Base-by-base conservation (phyloP, 805 yeast genomes). In the Candida quercuum region DNA sequence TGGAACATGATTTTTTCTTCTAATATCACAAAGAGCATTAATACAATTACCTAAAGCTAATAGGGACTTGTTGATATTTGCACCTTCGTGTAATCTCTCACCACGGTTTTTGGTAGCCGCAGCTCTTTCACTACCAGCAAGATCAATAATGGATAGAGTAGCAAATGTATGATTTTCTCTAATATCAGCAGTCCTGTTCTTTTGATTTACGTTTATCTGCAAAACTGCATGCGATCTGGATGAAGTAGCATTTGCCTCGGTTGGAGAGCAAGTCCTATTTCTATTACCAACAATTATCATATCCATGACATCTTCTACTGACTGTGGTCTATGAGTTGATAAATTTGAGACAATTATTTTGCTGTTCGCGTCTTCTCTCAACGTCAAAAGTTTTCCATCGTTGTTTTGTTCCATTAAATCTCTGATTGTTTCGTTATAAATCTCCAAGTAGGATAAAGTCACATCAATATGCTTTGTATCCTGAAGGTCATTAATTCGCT, bases 121-220 rank as follows among this genome's bases (percentile, higher is more conserved):
- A 0, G 98, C 98, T 29, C 98, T 67, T 62, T 91, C 98, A 60
- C 95, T 84, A 5, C 98, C 98, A 0, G 98, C 98, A 32, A 91
- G 63, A 59, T 91, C 98, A 33, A 91, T 89, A 20, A 91, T 82
- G 1, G 93, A 82, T 22, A 89, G 63, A 0, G 95, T 86, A 0
- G 95, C 88, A 61, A 74, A 79, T 0, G 81, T 76, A 46, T 81
- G 89, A 23, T 78, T 71, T 51, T 83, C 86, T 13, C 66, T 67
- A 15, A 85, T 47, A 39, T 78, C 86, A 0, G 81, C 78, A 0
- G 82, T 72, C 37, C 78, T 69, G 30, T 73, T 68, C 28, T 62
- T 70, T 51, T 81, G 86, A 9, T 68, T 58, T 7, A 91, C 74
- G 51, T 81, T 79, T 25, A 91, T 76, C 49, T 88, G 96, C 20